A percentile compares a stretch with the other conserved stretches of the same genome.
Evolutionary conservation across 2,329 filamentous ascomycete species (phyloP).

Genomic region (Microdochium nivale): DNA sequence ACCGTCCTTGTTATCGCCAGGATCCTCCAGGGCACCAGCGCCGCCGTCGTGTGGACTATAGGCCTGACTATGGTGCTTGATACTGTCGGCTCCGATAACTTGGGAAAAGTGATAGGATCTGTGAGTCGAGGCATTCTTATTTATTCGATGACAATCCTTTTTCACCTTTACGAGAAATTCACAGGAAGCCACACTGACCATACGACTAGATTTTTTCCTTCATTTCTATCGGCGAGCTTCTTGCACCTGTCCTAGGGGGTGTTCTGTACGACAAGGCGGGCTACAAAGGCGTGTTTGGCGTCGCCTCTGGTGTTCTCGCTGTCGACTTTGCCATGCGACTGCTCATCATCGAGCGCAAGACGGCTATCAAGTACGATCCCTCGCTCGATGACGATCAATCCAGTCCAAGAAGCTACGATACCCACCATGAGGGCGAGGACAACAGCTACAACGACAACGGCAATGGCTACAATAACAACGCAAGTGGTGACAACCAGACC

Average conservation of each 20-base stretch:
- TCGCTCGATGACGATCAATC: conserved; percentile 11
- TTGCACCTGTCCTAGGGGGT: conserved; percentile 51
- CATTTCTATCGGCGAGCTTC: conserved; percentile 46
- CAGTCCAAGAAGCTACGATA: conserved; percentile 8
- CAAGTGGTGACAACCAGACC: conserved; percentile 9
- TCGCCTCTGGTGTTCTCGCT: conserved; percentile 42
- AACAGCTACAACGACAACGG: not conserved
- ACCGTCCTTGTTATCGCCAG: conserved; percentile 40
- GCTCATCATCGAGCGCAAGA: conserved; percentile 54
- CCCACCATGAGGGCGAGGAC: conserved; percentile 9
- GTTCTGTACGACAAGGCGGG: conserved; percentile 50
- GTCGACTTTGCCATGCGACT: conserved; percentile 53
- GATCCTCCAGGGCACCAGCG: conserved; percentile 47
- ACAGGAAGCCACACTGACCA: no score
- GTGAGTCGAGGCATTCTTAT: no score
- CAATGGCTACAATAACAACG: not conserved
- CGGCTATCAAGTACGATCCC: conserved; percentile 34
- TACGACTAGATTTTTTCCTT: conserved; percentile 42
- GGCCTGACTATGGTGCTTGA: conserved; percentile 49
- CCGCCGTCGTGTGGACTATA: conserved; percentile 46
- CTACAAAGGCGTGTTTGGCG: conserved; percentile 47
- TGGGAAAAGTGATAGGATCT: conserved; percentile 54
- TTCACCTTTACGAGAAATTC: no score
- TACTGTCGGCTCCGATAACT: conserved; percentile 42
- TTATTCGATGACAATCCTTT: no score